Percentiles rank a stretch among this genome's conserved stretches.
phyloP scores from a whole-genome alignment of 129 eudicot species.

The Escallonia herrerae region DNA sequence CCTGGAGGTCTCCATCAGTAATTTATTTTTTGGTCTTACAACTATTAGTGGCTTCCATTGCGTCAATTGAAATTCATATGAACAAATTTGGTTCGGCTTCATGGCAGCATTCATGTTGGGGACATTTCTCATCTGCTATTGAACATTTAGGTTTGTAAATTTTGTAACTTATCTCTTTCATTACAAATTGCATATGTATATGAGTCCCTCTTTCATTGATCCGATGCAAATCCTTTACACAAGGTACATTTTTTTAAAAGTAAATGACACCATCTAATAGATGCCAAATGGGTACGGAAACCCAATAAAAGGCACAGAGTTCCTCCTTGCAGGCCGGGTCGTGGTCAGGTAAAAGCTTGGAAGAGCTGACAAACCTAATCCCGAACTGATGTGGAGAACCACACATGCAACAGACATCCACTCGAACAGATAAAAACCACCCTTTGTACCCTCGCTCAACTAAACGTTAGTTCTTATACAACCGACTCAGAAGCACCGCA shows the following conservation, averaged over 20 bases:
- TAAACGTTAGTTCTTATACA: too few relatives aligned
- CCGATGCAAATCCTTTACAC: neutral
- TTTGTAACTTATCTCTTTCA: neutral
- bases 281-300: too few relatives aligned
- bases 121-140: conserved; percentile 36
- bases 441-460: too few relatives aligned
- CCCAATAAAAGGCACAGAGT: too few relatives aligned
- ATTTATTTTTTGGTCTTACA: conserved; percentile 63
- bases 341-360: neutral
- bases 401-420: too few relatives aligned
- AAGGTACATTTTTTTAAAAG: neutral
- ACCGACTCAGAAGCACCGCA: too few relatives aligned
- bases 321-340: too few relatives aligned
- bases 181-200: neutral
- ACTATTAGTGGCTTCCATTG: conserved; percentile 54
- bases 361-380: too few relatives aligned
- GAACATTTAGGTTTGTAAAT: conserved; percentile 59
- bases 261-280: too few relatives aligned
- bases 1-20: conserved; percentile 66
- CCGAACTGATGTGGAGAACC: too few relatives aligned
- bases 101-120: conserved; percentile 54
- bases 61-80: conserved; percentile 46
- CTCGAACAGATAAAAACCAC: too few relatives aligned
- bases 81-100: conserved; percentile 40
- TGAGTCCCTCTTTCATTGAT: neutral